Evolutionary conservation across 2,329 filamentous ascomycete genomes (phyloP).

Genomic region (Purpureocillium takamizusanense): DNA sequence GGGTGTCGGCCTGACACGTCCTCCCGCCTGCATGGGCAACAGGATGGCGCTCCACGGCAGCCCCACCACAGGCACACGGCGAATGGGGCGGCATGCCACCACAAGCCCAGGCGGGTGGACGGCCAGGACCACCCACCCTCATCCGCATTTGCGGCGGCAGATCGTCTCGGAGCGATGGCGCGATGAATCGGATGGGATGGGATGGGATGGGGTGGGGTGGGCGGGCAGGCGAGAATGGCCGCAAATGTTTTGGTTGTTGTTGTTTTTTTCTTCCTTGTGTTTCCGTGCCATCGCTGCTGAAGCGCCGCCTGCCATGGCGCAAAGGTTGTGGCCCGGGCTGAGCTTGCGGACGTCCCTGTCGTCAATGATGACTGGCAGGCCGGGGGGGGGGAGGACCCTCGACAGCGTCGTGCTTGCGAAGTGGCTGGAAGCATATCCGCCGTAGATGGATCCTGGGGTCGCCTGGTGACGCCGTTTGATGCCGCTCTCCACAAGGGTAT

Average conservation of each 20-base stretch:
- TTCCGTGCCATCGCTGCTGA: no score
- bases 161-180: not conserved
- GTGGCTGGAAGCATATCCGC: slow-evolving; percentile 1
- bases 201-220: no score
- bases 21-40: slow-evolving; percentile 5
- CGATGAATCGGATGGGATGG: not conserved
- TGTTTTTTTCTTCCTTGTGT: no score
- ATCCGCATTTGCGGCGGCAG: no score
- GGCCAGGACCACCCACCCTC: no score
- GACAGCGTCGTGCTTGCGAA: not conserved
- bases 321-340: not conserved
- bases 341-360: no score
- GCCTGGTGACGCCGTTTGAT: slow-evolving; percentile 11
- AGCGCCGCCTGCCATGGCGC: not conserved
- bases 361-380: no score
- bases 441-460: slow-evolving; percentile 6
- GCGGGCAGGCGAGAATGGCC: no score
- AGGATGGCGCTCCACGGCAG: slow-evolving; percentile 9
- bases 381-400: no score
- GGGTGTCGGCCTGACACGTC: not conserved
- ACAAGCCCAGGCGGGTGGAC: not conserved
- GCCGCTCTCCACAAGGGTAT: slow-evolving; percentile 9
- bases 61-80: slow-evolving; percentile 10
- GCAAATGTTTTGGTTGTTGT: no score
- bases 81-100: slow-evolving; percentile 3